These are phyloP conservation scores for Kwoniella mangroviensis DNA, from an alignment of 768 basidiomycete genomes.

Conservation along the genomic window DNA sequence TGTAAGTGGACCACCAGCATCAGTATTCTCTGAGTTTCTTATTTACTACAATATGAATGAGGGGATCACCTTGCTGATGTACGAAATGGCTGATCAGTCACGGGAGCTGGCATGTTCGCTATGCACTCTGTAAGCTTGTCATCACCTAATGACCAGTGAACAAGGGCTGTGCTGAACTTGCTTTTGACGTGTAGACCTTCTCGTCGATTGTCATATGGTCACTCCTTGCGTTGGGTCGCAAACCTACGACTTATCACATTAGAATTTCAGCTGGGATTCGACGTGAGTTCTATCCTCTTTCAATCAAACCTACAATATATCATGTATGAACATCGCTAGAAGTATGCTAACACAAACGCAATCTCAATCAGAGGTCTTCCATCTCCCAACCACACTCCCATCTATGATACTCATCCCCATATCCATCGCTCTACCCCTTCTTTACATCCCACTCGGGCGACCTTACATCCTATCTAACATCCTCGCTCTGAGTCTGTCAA, in stretches of 20 bases:
- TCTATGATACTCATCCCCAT: constrained; percentile 58
- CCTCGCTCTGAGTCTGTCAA: constrained; percentile 74
- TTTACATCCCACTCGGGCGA: constrained; percentile 69
- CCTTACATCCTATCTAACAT: constrained; percentile 79
- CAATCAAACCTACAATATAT: no score
- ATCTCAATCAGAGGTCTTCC: constrained; percentile 50
- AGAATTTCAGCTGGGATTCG: constrained; percentile 44
- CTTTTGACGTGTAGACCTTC: constrained; percentile 18
- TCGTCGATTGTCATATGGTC: constrained; percentile 12
- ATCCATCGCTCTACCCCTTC: constrained; percentile 64
- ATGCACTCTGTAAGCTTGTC: constrained; percentile 47
- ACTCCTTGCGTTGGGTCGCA: constrained; percentile 25
- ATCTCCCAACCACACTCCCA: constrained; percentile 60
- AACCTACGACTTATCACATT: constrained; percentile 44
- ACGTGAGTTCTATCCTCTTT: constrained; percentile 34
- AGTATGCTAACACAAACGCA: constrained; percentile 26
- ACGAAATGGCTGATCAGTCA: constrained; percentile 20
- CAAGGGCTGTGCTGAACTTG: constrained; percentile 57
- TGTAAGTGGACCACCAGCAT: constrained; percentile 33
- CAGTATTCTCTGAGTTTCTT: background rate
- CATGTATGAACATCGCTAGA: no score
- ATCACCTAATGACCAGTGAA: constrained; percentile 35
- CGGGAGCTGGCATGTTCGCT: constrained; percentile 46
- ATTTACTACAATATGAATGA: background rate
- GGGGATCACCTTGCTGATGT: background rate